Base-by-base conservation (phyloP, 2,329 filamentous ascomycete species). In the Thelonectria discophora region DNA sequence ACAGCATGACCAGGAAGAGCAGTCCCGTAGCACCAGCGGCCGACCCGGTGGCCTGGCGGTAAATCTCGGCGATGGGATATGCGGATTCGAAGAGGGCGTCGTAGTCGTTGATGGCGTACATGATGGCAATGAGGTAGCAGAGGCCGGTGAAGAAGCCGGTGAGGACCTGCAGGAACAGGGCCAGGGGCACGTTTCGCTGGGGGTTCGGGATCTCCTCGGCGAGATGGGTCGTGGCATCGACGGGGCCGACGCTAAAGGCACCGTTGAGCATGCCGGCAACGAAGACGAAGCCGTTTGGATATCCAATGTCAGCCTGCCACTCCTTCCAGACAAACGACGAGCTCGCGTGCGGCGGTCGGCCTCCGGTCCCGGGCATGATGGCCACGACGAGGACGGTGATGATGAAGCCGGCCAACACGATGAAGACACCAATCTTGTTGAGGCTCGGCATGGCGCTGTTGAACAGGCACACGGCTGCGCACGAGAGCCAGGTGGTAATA, bases 21-120 rank as follows among this genome's bases (percentile, higher is more conserved):
- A 88, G 73, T 0, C 82, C 84, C 0, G 82, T 79, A 0, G 85
- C 82, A 1, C 84, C 85, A 0, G 77, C 78, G 1, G 76, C 77
- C 1, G 80, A 82, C 0, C 81, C 80, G 0, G 85, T 87, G 0
- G 84, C 85, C 73, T 88, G 86, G 24, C 73, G 79, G 73, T 91
- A 92, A 60, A 92, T 88, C 54, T 88, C 85, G 7, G 87, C 85
- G 12, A 91, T 84, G 0, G 90, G 89, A 66, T 88, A 89, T 3
- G 81, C 75, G 32, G 82, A 82, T 58, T 78, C 76, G 17, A 81
- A 77, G 8, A 76, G 72, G 48, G 86, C 79, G 47, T 88, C 81
- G 20, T 81, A 79, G 66, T 86, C 80, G 61, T 88, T 80, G 69
- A 88, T 85, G 61, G 81, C 76, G 75, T 89, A 89, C 75, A 90